phyloP scores from a whole-genome alignment of 345 rosid species.

The Salix viminalis region DNA sequence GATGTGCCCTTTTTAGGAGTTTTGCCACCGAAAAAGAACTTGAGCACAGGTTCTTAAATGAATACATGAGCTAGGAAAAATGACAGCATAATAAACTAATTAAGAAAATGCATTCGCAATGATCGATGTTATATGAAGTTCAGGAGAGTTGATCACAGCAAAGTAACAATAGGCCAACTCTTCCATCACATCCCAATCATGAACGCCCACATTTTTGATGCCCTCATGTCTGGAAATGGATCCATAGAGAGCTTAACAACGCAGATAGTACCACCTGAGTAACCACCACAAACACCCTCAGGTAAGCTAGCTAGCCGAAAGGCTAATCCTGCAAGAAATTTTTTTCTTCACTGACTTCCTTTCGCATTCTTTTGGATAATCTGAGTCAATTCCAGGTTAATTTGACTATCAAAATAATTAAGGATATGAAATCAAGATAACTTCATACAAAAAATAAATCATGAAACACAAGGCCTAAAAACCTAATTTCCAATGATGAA shows the following conservation, averaged over 20 bases:
- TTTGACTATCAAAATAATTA: no score
- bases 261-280: conserved; percentile 1
- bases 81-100: background rate
- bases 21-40: background rate
- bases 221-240: conserved; percentile 19
- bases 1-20: background rate
- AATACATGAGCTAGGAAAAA: background rate
- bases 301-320: no score
- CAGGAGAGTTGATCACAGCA: conserved; percentile 15
- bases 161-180: conserved; percentile 28
- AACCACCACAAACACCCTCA: conserved; percentile 3
- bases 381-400: no score
- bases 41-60: no score
- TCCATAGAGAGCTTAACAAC: conserved; percentile 16
- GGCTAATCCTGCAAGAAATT: no score
- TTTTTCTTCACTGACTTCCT: no score
- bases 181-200: conserved; percentile 18
- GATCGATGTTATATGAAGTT: conserved; percentile 21
- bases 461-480: no score
- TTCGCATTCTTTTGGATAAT: no score
- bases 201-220: conserved; percentile 5
- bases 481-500: no score
- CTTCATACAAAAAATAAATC: no score
- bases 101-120: conserved; percentile 11
- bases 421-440: no score